Evolutionary conservation across 2,329 filamentous ascomycete genomes (phyloP), one percentile per base, ranked within the genome.

Genomic region (Cercospora janseana): DNA sequence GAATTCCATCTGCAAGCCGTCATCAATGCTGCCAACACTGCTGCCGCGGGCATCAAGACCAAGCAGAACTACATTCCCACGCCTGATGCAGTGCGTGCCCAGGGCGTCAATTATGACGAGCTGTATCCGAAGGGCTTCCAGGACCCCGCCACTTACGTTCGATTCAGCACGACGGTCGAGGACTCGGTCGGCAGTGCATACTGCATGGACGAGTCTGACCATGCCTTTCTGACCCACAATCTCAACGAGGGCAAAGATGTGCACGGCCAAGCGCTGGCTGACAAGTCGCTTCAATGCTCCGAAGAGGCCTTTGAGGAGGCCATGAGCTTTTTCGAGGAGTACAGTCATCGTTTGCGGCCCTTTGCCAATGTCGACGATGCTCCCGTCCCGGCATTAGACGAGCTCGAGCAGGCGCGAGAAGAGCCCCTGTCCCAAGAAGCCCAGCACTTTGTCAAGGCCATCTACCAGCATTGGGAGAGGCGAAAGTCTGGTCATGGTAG

Each of bases 141-240:
- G 64, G 86, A 94, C 70, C 90, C 93, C 45, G 83, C 85, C 55
- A 93, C 91, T 55, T 97, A 97, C 72, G 95, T 98, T 68, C 89
- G 92, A 59, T 97, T 95, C 74, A 97, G 93, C 58, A 92, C 95
- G 60, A 98, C 93, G 2, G 92, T 98, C 55, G 93, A 98, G 73
- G 93, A 98, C 72, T 95, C 87, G 63, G 86, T 89, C 65, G 87
- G 88, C 63, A 87, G 86, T 67, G 82, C 85, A 63, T 98, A 98
- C 83, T 90, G 95, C 73, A 92, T 97, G 87, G 91, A 85, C 21
- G 84, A 86, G 59, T 89, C 95, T 65, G 93, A 98, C 72, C 87
- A 90, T 69, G 81, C 79, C 49, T 95, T 88, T 66, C 80, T 98
- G 62, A 87, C 85, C 66, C 32, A 38, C 12, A 78, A 81, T 60